Evolutionary conservation across 768 basidiomycete species (phyloP).

Genomic region (Phylloporus arenicola): DNA sequence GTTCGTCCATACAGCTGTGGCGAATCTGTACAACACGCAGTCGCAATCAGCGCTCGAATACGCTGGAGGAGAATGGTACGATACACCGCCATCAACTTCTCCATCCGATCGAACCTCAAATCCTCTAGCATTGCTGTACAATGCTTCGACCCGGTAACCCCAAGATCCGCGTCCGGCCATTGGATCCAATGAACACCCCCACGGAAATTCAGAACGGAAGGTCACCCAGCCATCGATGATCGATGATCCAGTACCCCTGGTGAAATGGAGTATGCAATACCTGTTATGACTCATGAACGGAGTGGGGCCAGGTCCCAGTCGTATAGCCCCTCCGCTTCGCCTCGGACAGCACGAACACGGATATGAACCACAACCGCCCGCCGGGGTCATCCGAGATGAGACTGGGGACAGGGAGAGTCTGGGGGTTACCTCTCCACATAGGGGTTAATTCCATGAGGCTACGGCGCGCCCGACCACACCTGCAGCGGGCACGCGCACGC

Average conservation of each 20-base stretch:
- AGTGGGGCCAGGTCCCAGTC: conserved; percentile 2
- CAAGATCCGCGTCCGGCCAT: neutral
- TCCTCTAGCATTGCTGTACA: neutral
- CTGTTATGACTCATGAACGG: neutral
- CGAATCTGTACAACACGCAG: neutral
- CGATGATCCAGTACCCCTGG: neutral
- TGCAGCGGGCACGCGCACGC: neutral
- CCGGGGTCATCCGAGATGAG: neutral
- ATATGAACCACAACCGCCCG: conserved; percentile 7
- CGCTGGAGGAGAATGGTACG: neutral
- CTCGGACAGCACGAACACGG: conserved; percentile 14
- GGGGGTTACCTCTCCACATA: conserved; percentile 1
- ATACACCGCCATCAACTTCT: neutral
- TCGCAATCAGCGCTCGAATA: neutral
- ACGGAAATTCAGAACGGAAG: neutral
- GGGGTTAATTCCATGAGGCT: conserved; percentile 17
- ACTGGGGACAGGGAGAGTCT: neutral
- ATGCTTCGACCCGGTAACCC: neutral
- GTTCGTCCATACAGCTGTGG: neutral
- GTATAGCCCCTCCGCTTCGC: conserved; percentile 8
- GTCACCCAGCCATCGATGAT: neutral
- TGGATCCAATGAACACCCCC: neutral
- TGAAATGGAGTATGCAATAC: neutral
- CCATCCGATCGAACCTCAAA: neutral
- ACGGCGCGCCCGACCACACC: conserved; percentile 10